These are phyloP conservation scores for Ephemerocybe angulata DNA, from an alignment of 768 basidiomycete species.

Conservation along the genomic window DNA sequence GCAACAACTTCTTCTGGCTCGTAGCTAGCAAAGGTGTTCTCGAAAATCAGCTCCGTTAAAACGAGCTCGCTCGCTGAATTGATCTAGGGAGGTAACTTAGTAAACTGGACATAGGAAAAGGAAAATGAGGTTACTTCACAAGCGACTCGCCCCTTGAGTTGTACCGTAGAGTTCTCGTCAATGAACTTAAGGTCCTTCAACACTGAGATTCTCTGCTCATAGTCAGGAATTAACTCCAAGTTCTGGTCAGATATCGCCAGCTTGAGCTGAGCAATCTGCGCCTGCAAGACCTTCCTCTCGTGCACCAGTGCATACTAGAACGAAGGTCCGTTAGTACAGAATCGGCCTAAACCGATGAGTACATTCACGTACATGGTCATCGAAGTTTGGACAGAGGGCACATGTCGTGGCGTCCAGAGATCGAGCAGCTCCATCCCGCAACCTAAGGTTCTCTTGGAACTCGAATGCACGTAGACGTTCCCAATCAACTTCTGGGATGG, in stretches of 20 bases:
- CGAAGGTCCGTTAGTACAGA: constrained; percentile 2
- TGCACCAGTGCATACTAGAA: constrained; percentile 75
- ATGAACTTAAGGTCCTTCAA: constrained; percentile 90
- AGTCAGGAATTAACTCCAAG: constrained; percentile 92
- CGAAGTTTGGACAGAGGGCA: constrained; percentile 61
- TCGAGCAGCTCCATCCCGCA: constrained; percentile 48
- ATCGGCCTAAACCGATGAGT: neutral
- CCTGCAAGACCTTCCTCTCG: constrained; percentile 66
- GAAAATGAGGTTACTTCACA: constrained; percentile 68
- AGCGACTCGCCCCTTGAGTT: constrained; percentile 94
- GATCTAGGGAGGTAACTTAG: constrained; percentile 53
- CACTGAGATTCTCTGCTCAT: constrained; percentile 90
- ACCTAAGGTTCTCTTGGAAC: constrained; percentile 79
- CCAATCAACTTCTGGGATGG: constrained; percentile 83
- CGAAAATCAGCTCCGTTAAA: constrained; percentile 92
- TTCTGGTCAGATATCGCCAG: constrained; percentile 94
- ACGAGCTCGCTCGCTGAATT: constrained; percentile 98
- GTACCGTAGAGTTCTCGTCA: constrained; percentile 91
- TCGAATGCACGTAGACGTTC: constrained; percentile 76
- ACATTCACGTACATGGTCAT: constrained; percentile 61
- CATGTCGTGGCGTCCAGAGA: constrained; percentile 47
- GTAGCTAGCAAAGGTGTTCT: constrained; percentile 87
- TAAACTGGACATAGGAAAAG: neutral
- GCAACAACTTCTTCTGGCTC: constrained; percentile 97
- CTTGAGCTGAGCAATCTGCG: constrained; percentile 74